phyloP scores from a whole-genome alignment of 805 yeast genomes.

The Pichia phayaonensis region DNA sequence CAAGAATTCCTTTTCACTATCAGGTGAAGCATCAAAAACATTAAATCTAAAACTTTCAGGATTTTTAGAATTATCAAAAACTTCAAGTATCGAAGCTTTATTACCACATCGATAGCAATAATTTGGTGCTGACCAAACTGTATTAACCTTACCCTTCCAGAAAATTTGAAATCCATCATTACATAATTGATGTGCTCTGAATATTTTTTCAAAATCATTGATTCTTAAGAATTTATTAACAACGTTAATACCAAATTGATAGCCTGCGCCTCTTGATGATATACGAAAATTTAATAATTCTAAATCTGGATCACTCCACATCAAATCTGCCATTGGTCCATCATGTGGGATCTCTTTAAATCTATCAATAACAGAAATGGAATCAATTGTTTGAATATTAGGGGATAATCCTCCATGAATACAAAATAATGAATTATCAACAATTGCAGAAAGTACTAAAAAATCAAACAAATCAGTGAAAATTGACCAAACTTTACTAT shows the following conservation, averaged over 20 bases:
- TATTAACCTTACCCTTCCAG: slow-evolving; percentile 84
- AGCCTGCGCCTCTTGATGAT: slow-evolving; percentile 96
- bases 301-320: slow-evolving; percentile 97
- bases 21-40: slow-evolving; percentile 96
- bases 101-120: slow-evolving; percentile 97
- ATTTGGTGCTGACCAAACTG: slow-evolving; percentile 99
- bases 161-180: slow-evolving; percentile 92
- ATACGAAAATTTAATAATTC: slow-evolving; percentile 72
- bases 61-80: slow-evolving; percentile 47
- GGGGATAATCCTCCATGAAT: slow-evolving; percentile 98
- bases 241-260: slow-evolving; percentile 87
- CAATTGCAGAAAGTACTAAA: slow-evolving; percentile 79
- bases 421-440: slow-evolving; percentile 85
- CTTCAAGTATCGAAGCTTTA: slow-evolving; percentile 93
- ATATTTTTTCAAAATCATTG: slow-evolving; percentile 71
- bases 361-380: slow-evolving; percentile 81
- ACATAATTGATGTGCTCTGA: slow-evolving; percentile 94
- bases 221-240: slow-evolving; percentile 77
- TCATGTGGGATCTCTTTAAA: slow-evolving; percentile 96
- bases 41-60: slow-evolving; percentile 65
- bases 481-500: slow-evolving; percentile 72
- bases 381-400: slow-evolving; percentile 88
- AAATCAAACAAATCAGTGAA: slow-evolving; percentile 93
- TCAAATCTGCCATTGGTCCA: slow-evolving; percentile 98
- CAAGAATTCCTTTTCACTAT: slow-evolving; percentile 57